Percentiles rank a stretch among this genome's conserved stretches.
Conservation (phyloP, 2,329 filamentous ascomycete genomes). For the Diaporthe capsici region DNA sequence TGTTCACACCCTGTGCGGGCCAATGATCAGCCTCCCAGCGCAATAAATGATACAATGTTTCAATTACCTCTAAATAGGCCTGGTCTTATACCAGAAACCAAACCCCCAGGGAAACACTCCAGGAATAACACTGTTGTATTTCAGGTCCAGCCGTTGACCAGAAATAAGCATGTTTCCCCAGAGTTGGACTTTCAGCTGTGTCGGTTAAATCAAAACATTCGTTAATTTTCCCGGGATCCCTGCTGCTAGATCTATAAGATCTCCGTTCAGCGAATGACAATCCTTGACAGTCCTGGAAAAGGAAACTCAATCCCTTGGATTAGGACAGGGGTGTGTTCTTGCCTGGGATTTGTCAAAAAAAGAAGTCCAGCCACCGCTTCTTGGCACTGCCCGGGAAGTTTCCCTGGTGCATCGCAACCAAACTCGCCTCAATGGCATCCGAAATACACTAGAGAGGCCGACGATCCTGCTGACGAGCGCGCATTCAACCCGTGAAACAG, state of each 20-base stretch:
- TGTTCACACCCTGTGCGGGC: not conserved
- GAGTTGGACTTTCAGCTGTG: conserved; percentile 18
- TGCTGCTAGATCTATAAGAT: conserved; percentile 26
- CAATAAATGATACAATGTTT: not conserved
- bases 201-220: conserved; percentile 25
- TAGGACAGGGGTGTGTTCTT: not conserved
- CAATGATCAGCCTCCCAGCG: not conserved
- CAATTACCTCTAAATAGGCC: not conserved
- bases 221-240: conserved; percentile 13
- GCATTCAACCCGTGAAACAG: not conserved
- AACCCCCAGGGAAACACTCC: not conserved
- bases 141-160: conserved; percentile 16
- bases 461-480: not conserved
- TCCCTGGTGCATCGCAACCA: not conserved
- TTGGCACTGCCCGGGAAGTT: conserved; percentile 11
- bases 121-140: not conserved
- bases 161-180: conserved; percentile 27
- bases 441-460: not conserved
- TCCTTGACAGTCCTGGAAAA: conserved; percentile 26
- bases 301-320: conserved; percentile 21
- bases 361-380: conserved; percentile 23
- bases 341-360: not conserved
- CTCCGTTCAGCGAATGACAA: conserved; percentile 21
- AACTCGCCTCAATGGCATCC: not conserved
- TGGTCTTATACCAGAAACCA: not conserved